Conservation (phyloP, 2,329 filamentous ascomycete species). For the Monosporascus sp. region DNA sequence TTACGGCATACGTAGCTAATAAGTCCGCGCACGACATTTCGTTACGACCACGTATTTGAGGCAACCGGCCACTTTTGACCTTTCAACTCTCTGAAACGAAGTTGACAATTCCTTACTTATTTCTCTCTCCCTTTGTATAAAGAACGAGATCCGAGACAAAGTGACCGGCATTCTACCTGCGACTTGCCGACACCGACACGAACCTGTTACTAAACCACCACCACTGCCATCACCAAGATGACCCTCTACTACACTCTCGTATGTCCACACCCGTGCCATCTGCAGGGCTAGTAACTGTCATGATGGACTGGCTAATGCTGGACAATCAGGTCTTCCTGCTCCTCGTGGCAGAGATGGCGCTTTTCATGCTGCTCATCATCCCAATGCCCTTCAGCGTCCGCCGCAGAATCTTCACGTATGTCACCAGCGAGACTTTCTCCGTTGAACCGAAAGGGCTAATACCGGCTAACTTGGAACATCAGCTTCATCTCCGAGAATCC, state of each 20-base stretch:
- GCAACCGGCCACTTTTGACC: too few relatives aligned
- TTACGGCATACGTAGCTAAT: too few relatives aligned
- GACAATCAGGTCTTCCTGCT: conserved; percentile 68
- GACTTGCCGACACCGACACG: too few relatives aligned
- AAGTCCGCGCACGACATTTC: too few relatives aligned
- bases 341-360: conserved; percentile 74
- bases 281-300: neutral
- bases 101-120: too few relatives aligned
- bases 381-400: conserved; percentile 84
- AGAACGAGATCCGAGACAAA: too few relatives aligned
- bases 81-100: too few relatives aligned
- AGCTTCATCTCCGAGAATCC: conserved; percentile 92
- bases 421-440: conserved; percentile 6
- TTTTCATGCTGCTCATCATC: conserved; percentile 75
- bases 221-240: conserved; percentile 29
- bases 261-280: conserved; percentile 17
- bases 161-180: too few relatives aligned
- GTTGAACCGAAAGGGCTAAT: neutral
- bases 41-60: too few relatives aligned
- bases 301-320: conserved; percentile 19
- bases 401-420: conserved; percentile 74
- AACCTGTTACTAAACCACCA: neutral
- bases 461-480: conserved; percentile 3
- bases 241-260: conserved; percentile 47
- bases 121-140: too few relatives aligned